A percentile compares a stretch with the other conserved stretches of the same genome.
Evolutionary conservation across 441 rosid genomes (phyloP).

Genomic region (Manihot esculenta): DNA sequence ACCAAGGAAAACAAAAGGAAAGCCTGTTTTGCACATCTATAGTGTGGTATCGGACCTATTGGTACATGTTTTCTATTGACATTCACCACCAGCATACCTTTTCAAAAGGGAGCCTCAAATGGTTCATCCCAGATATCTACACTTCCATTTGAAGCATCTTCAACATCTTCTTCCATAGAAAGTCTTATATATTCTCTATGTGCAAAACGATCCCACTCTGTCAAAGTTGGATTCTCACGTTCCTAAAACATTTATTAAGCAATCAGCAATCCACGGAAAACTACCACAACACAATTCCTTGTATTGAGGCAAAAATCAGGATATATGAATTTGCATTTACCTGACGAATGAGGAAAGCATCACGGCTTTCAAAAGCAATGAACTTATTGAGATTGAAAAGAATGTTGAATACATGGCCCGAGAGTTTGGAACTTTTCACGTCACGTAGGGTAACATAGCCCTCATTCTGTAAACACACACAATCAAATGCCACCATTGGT

Average conservation of each 20-base stretch:
- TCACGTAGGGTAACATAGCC: constrained; percentile 58
- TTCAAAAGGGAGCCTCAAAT: constrained; percentile 81
- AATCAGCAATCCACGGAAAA: constrained; percentile 6
- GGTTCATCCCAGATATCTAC: constrained; percentile 96
- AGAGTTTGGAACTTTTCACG: constrained; percentile 73
- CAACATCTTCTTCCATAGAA: constrained; percentile 98
- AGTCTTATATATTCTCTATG: constrained; percentile 94
- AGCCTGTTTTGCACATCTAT: too few relatives aligned
- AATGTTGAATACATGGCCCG: constrained; percentile 85
- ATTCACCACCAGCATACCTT: constrained; percentile 21
- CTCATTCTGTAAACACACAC: constrained; percentile 48
- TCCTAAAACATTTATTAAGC: constrained; percentile 43
- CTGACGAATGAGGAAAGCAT: constrained; percentile 95
- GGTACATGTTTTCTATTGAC: too few relatives aligned
- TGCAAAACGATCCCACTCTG: constrained; percentile 99
- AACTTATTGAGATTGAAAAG: constrained; percentile 94
- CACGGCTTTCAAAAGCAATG: constrained; percentile 90
- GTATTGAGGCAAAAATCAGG: background rate
- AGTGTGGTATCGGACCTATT: too few relatives aligned
- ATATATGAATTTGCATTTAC: constrained; percentile 31
- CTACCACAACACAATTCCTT: background rate
- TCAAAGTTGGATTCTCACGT: constrained; percentile 88
- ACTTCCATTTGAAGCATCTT: constrained; percentile 92
- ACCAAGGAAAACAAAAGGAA: too few relatives aligned
- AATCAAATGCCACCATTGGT: background rate